These are phyloP conservation scores for Fomitiporia mediterranea DNA, from an alignment of 1,284 basidiomycete species.

Conservation along the genomic window DNA sequence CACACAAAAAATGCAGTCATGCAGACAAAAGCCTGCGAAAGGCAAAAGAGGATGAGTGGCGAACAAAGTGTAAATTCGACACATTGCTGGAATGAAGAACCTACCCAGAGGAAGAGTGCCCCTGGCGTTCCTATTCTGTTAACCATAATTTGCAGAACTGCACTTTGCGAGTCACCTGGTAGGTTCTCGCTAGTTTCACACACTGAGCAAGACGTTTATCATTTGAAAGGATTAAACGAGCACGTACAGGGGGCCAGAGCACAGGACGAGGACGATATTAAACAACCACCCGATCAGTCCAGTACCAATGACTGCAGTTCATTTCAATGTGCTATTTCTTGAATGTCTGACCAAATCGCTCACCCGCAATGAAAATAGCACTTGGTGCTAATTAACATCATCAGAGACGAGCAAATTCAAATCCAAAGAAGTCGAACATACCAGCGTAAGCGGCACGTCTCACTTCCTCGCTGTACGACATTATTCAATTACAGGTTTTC, in stretches of 20 bases:
- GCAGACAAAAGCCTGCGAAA: conserved; percentile 63
- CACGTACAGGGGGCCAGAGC: conserved; percentile 65
- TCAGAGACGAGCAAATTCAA: background rate
- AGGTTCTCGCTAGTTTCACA: conserved; percentile 46
- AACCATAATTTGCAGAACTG: conserved; percentile 73
- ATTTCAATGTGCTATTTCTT: background rate
- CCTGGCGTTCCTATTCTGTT: conserved; percentile 68
- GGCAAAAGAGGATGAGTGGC: background rate
- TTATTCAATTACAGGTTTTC: too few relatives aligned
- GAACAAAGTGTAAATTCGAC: too few relatives aligned
- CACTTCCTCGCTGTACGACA: conserved; percentile 72
- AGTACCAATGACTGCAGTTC: conserved; percentile 65
- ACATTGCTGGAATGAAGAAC: conserved; percentile 23
- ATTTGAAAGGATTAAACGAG: background rate
- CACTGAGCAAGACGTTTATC: background rate
- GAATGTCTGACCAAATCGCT: conserved; percentile 22
- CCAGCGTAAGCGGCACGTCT: conserved; percentile 83
- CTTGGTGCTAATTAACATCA: conserved; percentile 44
- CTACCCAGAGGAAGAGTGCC: conserved; percentile 72
- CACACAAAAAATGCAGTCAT: conserved; percentile 81
- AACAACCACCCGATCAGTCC: conserved; percentile 80
- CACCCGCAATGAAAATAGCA: conserved; percentile 82
- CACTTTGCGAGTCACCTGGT: conserved; percentile 61
- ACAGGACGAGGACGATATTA: conserved; percentile 80
- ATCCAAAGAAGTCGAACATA: conserved; percentile 25